A percentile compares a stretch with the other conserved stretches of the same genome.
These are phyloP conservation scores for Penicillium turbatum DNA, from an alignment of 495 filamentous ascomycete species.

Conservation along the genomic window DNA sequence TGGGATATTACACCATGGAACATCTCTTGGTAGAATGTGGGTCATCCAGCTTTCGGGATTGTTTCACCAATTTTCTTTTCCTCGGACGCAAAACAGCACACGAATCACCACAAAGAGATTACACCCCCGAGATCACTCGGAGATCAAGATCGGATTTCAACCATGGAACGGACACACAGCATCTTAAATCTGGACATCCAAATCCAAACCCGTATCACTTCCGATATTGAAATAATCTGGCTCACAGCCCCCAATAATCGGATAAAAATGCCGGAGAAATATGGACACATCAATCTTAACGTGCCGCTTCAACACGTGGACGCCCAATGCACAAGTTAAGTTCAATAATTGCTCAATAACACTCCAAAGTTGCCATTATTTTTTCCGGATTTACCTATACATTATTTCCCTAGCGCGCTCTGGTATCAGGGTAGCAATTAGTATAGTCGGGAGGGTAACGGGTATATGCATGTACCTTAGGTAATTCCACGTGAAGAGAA, in stretches of 20 bases:
- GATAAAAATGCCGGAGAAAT: background rate
- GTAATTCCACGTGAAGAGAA: background rate
- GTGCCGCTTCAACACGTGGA: background rate
- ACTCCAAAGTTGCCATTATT: background rate
- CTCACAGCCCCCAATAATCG: background rate
- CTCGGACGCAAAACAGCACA: background rate
- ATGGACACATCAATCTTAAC: background rate
- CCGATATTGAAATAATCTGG: background rate
- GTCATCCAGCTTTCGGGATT: background rate
- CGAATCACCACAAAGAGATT: background rate
- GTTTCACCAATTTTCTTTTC: background rate
- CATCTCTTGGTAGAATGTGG: background rate
- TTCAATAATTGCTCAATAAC: background rate
- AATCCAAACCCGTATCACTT: background rate
- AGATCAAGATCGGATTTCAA: too few species aligned
- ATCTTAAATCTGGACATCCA: background rate
- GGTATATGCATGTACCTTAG: too few species aligned
- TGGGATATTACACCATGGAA: conserved; percentile 11
- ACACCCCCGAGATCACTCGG: background rate
- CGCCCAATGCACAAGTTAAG: background rate
- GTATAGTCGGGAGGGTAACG: too few species aligned
- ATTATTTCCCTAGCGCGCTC: background rate
- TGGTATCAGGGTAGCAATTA: background rate
- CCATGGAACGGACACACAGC: background rate
- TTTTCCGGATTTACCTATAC: background rate